A percentile compares a stretch with the other conserved stretches of the same genome.
Conservation (phyloP, 2,329 filamentous ascomycete genomes). For the Claviceps monticola region DNA sequence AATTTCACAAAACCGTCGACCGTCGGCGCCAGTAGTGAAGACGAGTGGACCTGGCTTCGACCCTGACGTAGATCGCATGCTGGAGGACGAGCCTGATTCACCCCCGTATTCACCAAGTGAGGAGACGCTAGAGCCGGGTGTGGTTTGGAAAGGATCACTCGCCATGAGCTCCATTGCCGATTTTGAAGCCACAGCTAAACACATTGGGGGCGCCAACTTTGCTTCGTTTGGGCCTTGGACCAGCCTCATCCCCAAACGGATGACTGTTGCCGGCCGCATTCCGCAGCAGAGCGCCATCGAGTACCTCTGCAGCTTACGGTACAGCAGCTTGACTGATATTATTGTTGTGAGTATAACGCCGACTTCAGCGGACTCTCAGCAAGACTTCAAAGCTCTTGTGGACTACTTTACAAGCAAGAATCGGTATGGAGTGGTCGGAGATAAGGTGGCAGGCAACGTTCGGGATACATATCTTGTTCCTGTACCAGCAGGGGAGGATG, state of each 20-base stretch:
- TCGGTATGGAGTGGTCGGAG: slow-evolving; percentile 76
- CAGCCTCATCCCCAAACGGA: slow-evolving; percentile 54
- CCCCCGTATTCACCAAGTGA: slow-evolving; percentile 76
- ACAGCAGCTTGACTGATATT: slow-evolving; percentile 70
- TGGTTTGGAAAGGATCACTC: slow-evolving; percentile 66
- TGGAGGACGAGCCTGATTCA: slow-evolving; percentile 68
- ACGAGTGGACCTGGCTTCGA: slow-evolving; percentile 55
- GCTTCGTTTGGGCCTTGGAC: slow-evolving; percentile 52
- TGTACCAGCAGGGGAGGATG: slow-evolving; percentile 55
- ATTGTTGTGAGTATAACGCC: slow-evolving; percentile 62
- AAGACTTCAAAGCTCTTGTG: slow-evolving; percentile 63
- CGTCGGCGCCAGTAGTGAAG: slow-evolving; percentile 31
- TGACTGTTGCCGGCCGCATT: slow-evolving; percentile 69
- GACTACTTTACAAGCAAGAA: slow-evolving; percentile 74
- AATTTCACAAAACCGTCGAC: slow-evolving; percentile 29
- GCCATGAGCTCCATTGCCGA: slow-evolving; percentile 66
- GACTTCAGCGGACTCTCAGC: slow-evolving; percentile 43
- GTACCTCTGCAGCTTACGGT: slow-evolving; percentile 78
- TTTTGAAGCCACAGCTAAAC: slow-evolving; percentile 64
- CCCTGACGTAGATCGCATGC: slow-evolving; percentile 76
- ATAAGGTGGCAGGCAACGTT: slow-evolving; percentile 60
- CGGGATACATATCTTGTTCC: slow-evolving; percentile 88
- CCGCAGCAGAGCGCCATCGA: slow-evolving; percentile 71
- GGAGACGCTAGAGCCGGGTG: slow-evolving; percentile 49
- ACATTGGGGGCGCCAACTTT: slow-evolving; percentile 74